These are phyloP conservation scores for Tylopilus subfusipes DNA, from an alignment of 768 basidiomycete genomes.

Conservation along the genomic window DNA sequence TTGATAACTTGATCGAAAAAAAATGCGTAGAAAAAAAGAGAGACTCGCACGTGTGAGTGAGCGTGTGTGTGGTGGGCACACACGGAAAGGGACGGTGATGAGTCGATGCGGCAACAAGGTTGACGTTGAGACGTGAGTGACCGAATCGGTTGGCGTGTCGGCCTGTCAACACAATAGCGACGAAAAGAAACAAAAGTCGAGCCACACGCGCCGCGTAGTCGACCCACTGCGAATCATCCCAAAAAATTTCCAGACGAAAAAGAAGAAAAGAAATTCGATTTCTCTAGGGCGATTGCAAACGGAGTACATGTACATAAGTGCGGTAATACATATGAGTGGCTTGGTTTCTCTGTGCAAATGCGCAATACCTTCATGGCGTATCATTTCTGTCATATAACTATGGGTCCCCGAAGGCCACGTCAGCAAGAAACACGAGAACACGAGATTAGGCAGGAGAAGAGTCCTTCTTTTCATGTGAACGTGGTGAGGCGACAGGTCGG, in stretches of 20 bases:
- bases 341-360: constrained; percentile 18
- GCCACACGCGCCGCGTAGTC: neutral
- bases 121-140: neutral
- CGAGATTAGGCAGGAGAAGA: constrained; percentile 21
- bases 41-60: neutral
- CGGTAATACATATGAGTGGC: constrained; percentile 24
- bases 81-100: neutral
- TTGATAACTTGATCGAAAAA: neutral
- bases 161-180: too few species aligned
- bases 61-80: neutral
- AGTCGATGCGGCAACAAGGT: neutral
- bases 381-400: constrained; percentile 18
- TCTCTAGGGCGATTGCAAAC: constrained; percentile 12
- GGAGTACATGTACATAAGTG: constrained; percentile 29
- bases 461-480: constrained; percentile 34
- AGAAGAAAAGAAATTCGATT: constrained; percentile 5
- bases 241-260: neutral
- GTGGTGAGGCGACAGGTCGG: constrained; percentile 55
- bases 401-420: constrained; percentile 1
- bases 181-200: neutral
- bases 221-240: neutral
- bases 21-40: neutral
- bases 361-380: constrained; percentile 21
- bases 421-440: constrained; percentile 12
- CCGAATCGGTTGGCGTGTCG: neutral